Conservation (phyloP, 495 filamentous ascomycete species). For the Cercophora samala region DNA sequence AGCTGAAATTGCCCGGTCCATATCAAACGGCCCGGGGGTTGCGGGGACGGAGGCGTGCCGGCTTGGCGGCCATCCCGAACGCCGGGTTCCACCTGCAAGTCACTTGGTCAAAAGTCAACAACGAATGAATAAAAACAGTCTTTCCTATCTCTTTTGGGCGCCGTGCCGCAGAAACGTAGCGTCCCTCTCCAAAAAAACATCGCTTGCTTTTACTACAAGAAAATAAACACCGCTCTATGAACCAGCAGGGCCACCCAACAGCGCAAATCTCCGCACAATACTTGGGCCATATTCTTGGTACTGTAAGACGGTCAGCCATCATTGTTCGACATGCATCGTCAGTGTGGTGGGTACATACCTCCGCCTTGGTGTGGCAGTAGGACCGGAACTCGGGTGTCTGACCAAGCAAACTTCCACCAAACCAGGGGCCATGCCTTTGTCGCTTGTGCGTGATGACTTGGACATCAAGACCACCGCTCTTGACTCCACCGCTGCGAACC, state of each 20-base stretch:
- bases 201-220: constrained; percentile 24
- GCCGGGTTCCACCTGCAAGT: not conserved
- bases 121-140: not conserved
- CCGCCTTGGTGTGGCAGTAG: constrained; percentile 97
- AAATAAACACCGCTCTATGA: constrained; percentile 37
- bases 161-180: constrained; percentile 16
- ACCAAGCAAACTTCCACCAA: constrained; percentile 90
- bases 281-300: constrained; percentile 93
- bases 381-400: constrained; percentile 98
- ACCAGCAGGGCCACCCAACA: constrained; percentile 85
- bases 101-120: not conserved
- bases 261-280: constrained; percentile 91
- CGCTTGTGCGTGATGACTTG: constrained; percentile 95
- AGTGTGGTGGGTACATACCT: constrained; percentile 39
- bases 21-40: not conserved
- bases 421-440: constrained; percentile 96
- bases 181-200: constrained; percentile 19
- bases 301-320: constrained; percentile 36
- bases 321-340: constrained; percentile 1
- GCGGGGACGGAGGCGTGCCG: not conserved
- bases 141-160: constrained; percentile 23
- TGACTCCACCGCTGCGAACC: constrained; percentile 85
- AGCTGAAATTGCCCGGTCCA: not conserved
- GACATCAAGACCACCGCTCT: constrained; percentile 89
- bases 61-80: not conserved